phyloP scores from a whole-genome alignment of 2,329 filamentous ascomycete species.

The Penicillium corylophilum region DNA sequence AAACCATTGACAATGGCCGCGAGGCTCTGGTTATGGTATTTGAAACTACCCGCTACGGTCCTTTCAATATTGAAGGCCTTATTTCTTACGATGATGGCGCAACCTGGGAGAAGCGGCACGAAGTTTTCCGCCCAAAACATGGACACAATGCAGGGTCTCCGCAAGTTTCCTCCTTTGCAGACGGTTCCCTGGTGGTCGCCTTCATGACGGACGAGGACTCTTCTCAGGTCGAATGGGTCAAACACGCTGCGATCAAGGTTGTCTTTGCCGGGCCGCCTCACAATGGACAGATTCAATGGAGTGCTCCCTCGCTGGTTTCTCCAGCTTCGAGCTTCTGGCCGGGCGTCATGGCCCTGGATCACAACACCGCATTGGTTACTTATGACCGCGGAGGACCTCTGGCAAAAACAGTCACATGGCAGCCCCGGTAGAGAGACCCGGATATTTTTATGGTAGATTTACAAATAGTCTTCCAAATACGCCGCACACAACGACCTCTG shows the following conservation, averaged over 20 bases:
- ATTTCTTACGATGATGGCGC: slow-evolving; percentile 47
- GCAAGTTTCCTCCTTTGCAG: slow-evolving; percentile 45
- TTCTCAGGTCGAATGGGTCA: slow-evolving; percentile 38
- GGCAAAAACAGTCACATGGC: slow-evolving; percentile 26
- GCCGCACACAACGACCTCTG: neutral
- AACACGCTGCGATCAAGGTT: slow-evolving; percentile 43
- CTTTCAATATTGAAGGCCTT: slow-evolving; percentile 48
- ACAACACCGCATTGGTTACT: slow-evolving; percentile 27
- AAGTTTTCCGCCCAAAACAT: slow-evolving; percentile 42
- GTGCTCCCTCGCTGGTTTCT: slow-evolving; percentile 30
- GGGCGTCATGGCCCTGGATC: slow-evolving; percentile 34
- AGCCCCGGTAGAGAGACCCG: slow-evolving; percentile 5
- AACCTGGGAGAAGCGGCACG: slow-evolving; percentile 43
- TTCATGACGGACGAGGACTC: slow-evolving; percentile 52
- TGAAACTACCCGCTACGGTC: slow-evolving; percentile 45
- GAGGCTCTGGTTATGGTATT: slow-evolving; percentile 48
- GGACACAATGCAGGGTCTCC: slow-evolving; percentile 47
- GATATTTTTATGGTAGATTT: neutral
- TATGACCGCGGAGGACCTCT: slow-evolving; percentile 33
- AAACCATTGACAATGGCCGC: slow-evolving; percentile 30
- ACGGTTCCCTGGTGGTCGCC: slow-evolving; percentile 43
- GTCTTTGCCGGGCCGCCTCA: slow-evolving; percentile 38
- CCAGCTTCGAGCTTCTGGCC: slow-evolving; percentile 41
- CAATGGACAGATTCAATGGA: slow-evolving; percentile 39
- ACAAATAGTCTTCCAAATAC: too few relatives aligned